Conservation (phyloP, 148 eudicot species). For the Rhododendron mucronatum region DNA sequence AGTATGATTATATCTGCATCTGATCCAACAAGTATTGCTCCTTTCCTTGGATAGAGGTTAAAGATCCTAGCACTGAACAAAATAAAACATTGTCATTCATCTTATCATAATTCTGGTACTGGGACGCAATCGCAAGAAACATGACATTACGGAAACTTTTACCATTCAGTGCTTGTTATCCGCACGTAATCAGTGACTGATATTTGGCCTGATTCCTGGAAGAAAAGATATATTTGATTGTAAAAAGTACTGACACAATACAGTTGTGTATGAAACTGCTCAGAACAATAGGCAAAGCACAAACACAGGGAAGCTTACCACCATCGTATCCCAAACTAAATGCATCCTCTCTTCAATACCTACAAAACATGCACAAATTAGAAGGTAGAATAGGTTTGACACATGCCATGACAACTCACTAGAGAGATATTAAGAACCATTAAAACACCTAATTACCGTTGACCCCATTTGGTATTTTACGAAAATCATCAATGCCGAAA, state of each 20-base stretch:
- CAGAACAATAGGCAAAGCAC: background rate
- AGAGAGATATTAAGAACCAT: background rate
- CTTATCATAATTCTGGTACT: background rate
- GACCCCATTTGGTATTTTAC: constrained; percentile 96
- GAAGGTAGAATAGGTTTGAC: background rate
- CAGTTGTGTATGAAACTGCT: background rate
- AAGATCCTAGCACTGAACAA: constrained; percentile 74
- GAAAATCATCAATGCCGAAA: constrained; percentile 78
- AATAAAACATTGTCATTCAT: background rate
- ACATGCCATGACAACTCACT: background rate
- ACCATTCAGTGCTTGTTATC: constrained; percentile 96
- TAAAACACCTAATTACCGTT: constrained; percentile 48
- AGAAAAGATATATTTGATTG: background rate
- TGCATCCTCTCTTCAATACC: constrained; percentile 99
- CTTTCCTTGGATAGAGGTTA: constrained; percentile 92
- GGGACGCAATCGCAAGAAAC: background rate
- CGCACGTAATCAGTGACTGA: constrained; percentile 86
- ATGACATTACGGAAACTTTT: constrained; percentile 4
- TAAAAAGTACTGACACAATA: background rate
- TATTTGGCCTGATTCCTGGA: constrained; percentile 85
- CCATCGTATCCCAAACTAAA: constrained; percentile 90
- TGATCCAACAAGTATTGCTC: constrained; percentile 89
- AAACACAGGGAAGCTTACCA: constrained; percentile 49
- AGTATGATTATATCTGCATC: constrained; percentile 96
- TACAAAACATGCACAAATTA: constrained; percentile 11